phyloP scores from a whole-genome alignment of 805 yeast genomes.

The Kodamaea hsintzibuensis region DNA sequence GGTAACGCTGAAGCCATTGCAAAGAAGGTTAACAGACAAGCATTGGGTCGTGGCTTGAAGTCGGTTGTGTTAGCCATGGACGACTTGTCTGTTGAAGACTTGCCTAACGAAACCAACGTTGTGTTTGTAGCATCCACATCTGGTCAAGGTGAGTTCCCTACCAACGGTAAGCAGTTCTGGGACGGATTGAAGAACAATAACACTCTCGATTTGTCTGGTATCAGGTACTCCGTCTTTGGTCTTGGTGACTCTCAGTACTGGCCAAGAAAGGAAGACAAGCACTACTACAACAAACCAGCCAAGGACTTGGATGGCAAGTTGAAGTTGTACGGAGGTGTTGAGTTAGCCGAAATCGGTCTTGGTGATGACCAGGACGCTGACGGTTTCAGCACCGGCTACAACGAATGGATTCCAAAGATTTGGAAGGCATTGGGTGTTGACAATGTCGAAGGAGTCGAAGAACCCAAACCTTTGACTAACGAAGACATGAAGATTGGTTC shows the following conservation, averaged over 20 bases:
- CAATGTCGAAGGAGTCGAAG: constrained; percentile 75
- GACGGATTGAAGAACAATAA: constrained; percentile 62
- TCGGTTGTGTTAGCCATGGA: constrained; percentile 68
- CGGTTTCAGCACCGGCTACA: constrained; percentile 90
- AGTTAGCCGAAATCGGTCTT: constrained; percentile 72
- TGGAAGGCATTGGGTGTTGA: constrained; percentile 93
- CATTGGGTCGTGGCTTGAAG: constrained; percentile 75
- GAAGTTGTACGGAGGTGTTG: constrained; percentile 69
- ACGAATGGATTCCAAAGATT: constrained; percentile 77
- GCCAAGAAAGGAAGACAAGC: constrained; percentile 96
- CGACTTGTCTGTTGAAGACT: constrained; percentile 69
- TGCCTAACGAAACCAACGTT: constrained; percentile 68
- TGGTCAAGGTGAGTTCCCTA: constrained; percentile 87
- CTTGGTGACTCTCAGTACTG: constrained; percentile 86
- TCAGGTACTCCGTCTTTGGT: constrained; percentile 67
- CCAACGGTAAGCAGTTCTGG: constrained; percentile 78
- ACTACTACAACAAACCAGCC: constrained; percentile 90
- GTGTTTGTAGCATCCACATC: constrained; percentile 73
- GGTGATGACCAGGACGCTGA: constrained; percentile 99
- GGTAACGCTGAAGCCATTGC: constrained; percentile 87
- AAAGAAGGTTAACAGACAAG: constrained; percentile 74
- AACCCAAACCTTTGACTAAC: constrained; percentile 88
- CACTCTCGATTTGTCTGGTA: constrained; percentile 61
- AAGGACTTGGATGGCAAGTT: constrained; percentile 69
- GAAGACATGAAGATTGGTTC: constrained; percentile 93